These are phyloP conservation scores for Acidomyces sp. DNA, from an alignment of 495 filamentous ascomycete genomes.

Conservation along the genomic window DNA sequence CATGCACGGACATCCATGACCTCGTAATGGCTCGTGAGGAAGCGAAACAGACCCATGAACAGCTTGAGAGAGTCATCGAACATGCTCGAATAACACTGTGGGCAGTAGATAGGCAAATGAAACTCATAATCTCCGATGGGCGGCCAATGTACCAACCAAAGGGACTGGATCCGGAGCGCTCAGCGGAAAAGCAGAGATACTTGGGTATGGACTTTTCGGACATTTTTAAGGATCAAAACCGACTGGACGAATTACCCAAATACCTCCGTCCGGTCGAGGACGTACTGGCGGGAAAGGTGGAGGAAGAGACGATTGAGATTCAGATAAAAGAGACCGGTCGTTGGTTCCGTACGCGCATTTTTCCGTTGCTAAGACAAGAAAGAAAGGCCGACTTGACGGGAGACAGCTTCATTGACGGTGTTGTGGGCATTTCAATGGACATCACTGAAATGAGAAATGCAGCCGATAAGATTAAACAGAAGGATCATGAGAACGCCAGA, in stretches of 20 bases:
- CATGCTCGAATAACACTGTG: constrained; percentile 57
- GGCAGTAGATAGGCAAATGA: constrained; percentile 43
- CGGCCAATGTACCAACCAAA: constrained; percentile 28
- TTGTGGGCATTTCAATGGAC: constrained; percentile 57
- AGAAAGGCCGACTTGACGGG: constrained; percentile 33
- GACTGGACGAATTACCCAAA: constrained; percentile 29
- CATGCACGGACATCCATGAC: constrained; percentile 57
- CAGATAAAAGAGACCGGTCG: constrained; percentile 35
- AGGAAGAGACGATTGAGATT: constrained; percentile 40
- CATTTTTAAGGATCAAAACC: constrained; percentile 34
- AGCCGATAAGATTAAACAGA: constrained; percentile 41
- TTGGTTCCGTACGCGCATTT: constrained; percentile 53
- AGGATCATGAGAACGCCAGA: constrained; percentile 48
- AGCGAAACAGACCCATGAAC: constrained; percentile 45
- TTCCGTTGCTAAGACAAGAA: constrained; percentile 43
- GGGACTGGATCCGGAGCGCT: background rate
- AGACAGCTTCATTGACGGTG: constrained; percentile 42
- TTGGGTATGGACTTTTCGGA: constrained; percentile 49
- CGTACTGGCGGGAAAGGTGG: constrained; percentile 40
- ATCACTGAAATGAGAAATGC: constrained; percentile 50
- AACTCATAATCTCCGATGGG: constrained; percentile 51
- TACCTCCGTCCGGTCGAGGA: constrained; percentile 43
- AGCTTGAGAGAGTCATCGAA: constrained; percentile 54
- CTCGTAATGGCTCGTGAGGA: constrained; percentile 45
- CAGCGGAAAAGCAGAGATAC: constrained; percentile 4